Evolutionary conservation across 2,329 filamentous ascomycete species (phyloP).

Genomic region (Fusarium vanettenii): DNA sequence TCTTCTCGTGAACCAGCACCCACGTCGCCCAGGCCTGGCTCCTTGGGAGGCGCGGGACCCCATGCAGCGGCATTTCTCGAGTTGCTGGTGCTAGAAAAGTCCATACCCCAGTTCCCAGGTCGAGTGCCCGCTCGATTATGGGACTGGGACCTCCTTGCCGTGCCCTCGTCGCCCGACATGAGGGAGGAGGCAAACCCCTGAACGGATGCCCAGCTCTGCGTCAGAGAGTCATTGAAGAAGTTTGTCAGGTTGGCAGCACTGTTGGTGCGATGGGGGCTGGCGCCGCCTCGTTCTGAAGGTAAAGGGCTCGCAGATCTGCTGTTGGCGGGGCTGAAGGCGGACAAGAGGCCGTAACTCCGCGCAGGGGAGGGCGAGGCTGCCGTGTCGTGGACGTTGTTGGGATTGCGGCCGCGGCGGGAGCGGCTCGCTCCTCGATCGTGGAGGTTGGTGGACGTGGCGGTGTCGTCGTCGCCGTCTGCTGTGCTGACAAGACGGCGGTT

Average conservation of each 20-base stretch:
- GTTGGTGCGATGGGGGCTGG: constrained; percentile 44
- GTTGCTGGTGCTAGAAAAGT: constrained; percentile 24
- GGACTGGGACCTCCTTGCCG: constrained; percentile 37
- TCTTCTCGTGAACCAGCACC: constrained; percentile 65
- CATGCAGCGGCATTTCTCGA: constrained; percentile 50
- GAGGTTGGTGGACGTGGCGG: constrained; percentile 14
- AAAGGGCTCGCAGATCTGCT: constrained; percentile 63
- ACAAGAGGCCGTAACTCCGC: constrained; percentile 48
- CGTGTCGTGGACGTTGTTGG: constrained; percentile 21
- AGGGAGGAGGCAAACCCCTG: constrained; percentile 64
- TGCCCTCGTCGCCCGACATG: constrained; percentile 44
- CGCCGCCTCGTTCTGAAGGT: constrained; percentile 53
- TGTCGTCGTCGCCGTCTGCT: constrained; percentile 42
- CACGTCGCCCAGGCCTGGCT: constrained; percentile 59
- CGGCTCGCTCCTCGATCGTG: constrained; percentile 30
- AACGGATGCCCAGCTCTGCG: constrained; percentile 66
- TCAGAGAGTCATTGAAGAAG: constrained; percentile 63
- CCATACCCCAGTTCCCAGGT: constrained; percentile 33
- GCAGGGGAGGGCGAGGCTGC: constrained; percentile 45
- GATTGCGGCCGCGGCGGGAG: constrained; percentile 35
- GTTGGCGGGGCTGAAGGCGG: constrained; percentile 50
- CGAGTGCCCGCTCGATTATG: constrained; percentile 36
- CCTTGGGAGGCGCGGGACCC: constrained; percentile 60
- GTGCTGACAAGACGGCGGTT: constrained; percentile 59
- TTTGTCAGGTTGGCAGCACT: constrained; percentile 53